Evolutionary conservation across 2,329 filamentous ascomycete genomes (phyloP).

Genomic region (Aspergillaceae sp.): DNA sequence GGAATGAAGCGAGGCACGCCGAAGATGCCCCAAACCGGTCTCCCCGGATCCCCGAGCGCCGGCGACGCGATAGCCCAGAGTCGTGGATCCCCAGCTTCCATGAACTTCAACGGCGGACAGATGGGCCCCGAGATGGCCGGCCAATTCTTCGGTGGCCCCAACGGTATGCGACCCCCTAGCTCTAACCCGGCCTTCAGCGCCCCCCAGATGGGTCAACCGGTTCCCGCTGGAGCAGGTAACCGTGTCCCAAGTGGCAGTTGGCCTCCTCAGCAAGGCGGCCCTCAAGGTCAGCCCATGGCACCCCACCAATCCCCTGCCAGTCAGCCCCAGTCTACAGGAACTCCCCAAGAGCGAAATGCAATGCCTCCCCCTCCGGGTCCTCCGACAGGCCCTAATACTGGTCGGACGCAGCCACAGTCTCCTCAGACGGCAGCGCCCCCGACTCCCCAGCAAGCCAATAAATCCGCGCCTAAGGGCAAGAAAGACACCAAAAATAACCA

Average conservation of each 20-base stretch:
- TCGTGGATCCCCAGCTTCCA: slow-evolving; percentile 53
- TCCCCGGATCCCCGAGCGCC: slow-evolving; percentile 50
- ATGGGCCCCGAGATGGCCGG: slow-evolving; percentile 42
- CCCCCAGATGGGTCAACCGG: slow-evolving; percentile 37
- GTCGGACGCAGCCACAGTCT: slow-evolving; percentile 35
- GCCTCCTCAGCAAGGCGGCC: slow-evolving; percentile 29
- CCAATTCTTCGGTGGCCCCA: slow-evolving; percentile 38
- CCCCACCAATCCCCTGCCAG: slow-evolving; percentile 36
- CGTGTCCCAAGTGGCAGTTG: slow-evolving; percentile 36
- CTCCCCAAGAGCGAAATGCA: slow-evolving; percentile 49
- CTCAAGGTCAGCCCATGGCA: slow-evolving; percentile 39
- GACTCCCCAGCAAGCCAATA: slow-evolving; percentile 53
- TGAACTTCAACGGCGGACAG: slow-evolving; percentile 44
- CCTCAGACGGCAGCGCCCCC: slow-evolving; percentile 48
- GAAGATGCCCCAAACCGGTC: slow-evolving; percentile 49
- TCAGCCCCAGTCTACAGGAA: slow-evolving; percentile 43
- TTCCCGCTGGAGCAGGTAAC: slow-evolving; percentile 28
- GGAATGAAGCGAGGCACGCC: slow-evolving; percentile 56
- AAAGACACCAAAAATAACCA: slow-evolving; percentile 47
- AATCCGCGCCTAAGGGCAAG: slow-evolving; percentile 50
- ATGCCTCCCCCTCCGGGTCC: slow-evolving; percentile 45
- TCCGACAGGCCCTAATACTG: slow-evolving; percentile 30
- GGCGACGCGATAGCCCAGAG: slow-evolving; percentile 48
- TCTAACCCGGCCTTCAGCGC: slow-evolving; percentile 43
- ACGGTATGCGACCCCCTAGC: slow-evolving; percentile 52